Evolutionary conservation across 2,329 filamentous ascomycete species (phyloP).

Genomic region (Ciborinia camelliae): DNA sequence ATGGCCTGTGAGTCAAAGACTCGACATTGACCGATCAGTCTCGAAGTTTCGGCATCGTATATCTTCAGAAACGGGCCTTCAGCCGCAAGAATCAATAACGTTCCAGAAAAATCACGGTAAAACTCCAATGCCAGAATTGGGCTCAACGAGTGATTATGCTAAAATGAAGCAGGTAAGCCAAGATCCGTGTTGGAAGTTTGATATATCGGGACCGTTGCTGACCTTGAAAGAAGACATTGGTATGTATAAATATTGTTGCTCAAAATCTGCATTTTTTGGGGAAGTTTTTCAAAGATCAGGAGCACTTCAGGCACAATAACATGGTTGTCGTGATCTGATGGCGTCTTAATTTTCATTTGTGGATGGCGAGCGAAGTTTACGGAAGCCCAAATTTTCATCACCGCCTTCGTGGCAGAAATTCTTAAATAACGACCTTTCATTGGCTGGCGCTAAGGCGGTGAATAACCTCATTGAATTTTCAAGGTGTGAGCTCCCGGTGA

Average conservation of each 20-base stretch:
- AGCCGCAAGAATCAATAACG: constrained; percentile 51
- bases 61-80: constrained; percentile 58
- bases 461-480: too few species aligned
- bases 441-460: not conserved
- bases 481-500: too few species aligned
- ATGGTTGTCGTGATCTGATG: not conserved
- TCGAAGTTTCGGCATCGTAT: constrained; percentile 41
- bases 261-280: not conserved
- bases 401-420: not conserved
- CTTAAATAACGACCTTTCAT: not conserved
- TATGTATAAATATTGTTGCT: not conserved
- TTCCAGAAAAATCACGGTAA: constrained; percentile 38
- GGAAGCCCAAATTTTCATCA: not conserved
- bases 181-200: not conserved
- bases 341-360: not conserved
- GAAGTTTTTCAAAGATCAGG: not conserved
- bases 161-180: constrained; percentile 12
- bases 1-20: constrained; percentile 68
- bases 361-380: not conserved
- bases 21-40: constrained; percentile 43
- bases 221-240: constrained; percentile 19
- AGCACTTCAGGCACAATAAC: not conserved
- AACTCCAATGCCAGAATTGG: constrained; percentile 61
- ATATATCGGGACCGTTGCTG: not conserved
- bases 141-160: constrained; percentile 37